A percentile compares a stretch with the other conserved stretches of the same genome.
Conservation (phyloP, 257 asterid species). For the Lavandula angustifolia region DNA sequence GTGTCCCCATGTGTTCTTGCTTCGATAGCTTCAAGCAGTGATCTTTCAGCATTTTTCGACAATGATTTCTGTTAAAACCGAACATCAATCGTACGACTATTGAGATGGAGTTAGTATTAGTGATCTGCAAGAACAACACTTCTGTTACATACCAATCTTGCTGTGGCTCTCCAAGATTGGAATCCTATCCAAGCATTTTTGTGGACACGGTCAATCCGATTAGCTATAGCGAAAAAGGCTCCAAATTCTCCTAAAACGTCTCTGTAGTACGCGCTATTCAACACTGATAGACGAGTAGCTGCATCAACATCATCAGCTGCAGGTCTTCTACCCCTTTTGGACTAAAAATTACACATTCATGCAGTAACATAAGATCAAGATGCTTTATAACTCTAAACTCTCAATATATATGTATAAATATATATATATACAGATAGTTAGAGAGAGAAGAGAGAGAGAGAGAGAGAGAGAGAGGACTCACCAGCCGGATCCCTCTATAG, state of each 20-base stretch:
- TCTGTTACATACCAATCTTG: conserved; percentile 54
- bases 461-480: conserved; percentile 41
- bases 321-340: conserved; percentile 73
- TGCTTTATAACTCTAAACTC: not conserved
- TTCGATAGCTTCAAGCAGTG: conserved; percentile 62
- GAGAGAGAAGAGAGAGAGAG: not conserved
- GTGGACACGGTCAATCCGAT: conserved; percentile 84
- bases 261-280: conserved; percentile 66
- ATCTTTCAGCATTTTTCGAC: conserved; percentile 65
- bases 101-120: not conserved
- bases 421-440: too few relatives aligned
- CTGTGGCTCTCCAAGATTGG: conserved; percentile 96
- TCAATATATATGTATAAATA: not conserved
- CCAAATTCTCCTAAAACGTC: conserved; percentile 81
- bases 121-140: not conserved
- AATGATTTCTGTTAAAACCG: conserved; percentile 59
- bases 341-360: conserved; percentile 45
- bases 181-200: conserved; percentile 98
- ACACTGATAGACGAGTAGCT: conserved; percentile 76
- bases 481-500: conserved; percentile 92
- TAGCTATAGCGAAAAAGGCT: conserved; percentile 86
- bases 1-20: conserved; percentile 67
- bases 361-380: conserved; percentile 32
- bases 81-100: not conserved
- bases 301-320: conserved; percentile 84